Base-by-base conservation (phyloP, 1,284 basidiomycete genomes). In the Neonothopanus nambi region DNA sequence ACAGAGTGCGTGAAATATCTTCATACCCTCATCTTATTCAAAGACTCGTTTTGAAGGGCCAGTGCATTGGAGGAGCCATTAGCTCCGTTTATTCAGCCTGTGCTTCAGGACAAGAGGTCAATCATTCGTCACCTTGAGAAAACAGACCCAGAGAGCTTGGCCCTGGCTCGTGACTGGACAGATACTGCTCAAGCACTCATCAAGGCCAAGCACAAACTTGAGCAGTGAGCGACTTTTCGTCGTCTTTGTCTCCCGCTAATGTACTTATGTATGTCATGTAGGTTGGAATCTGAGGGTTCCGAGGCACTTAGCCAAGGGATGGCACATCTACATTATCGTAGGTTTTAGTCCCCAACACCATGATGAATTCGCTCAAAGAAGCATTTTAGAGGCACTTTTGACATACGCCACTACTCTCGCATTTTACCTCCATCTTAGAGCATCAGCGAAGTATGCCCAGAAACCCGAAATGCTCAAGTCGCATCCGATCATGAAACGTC, bases 401-500 rank as follows among this genome's bases (percentile, higher is more conserved):
- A 92, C 95, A 8, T 99, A 99, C 68, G 81, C 91, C 8, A 92
- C 94, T 1, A 89, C 87, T 1, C 85, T 98, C 42, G 90, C 95
- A 0, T 98, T 95, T 75, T 98, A 97, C 74, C 78, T 99, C 48
- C 87, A 95, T 68, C 79, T 99, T 23, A 85, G 92, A 13, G 77
- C 89, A 18, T 81, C 80, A 48, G 74, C 81, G 39, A 80, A 86
- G 71, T 82, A 90, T 67, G 69, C 78, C 38, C 67, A 77, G 59
- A 73, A 80, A 15, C 89, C 90, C 1, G 78, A 87, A 26, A 72
- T 80, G 33, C 80, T 95, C 36, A 77, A 84, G 58, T 72, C 78
- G 0, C 90, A 94, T 65, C 91, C 93, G 0, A 85, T 98, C 60
- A 76, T 98, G 58, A 71, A 76, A 21, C 90, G 95, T 12, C 81